Evolutionary conservation across 805 yeast species (phyloP).

Genomic region (Starmerella davenportii): DNA sequence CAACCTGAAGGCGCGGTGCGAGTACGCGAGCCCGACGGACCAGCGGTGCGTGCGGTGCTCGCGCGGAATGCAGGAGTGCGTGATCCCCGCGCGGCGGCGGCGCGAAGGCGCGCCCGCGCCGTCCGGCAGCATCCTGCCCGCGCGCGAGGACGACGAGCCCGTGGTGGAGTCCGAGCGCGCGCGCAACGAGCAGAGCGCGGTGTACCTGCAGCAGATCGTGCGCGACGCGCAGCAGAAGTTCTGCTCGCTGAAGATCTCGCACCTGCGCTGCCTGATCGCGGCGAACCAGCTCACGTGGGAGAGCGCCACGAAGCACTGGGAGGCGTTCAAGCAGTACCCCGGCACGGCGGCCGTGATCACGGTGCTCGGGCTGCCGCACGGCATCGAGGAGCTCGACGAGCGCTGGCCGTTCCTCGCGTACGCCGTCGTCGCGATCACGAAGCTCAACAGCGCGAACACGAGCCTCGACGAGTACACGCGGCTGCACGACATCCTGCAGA

Average conservation of each 20-base stretch:
- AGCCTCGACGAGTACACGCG: neutral
- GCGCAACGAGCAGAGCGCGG: constrained; percentile 9
- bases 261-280: constrained; percentile 10
- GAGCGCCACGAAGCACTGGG: constrained; percentile 8
- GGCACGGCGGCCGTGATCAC: constrained; percentile 5
- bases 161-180: neutral
- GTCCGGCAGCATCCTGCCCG: neutral
- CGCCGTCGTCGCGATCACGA: constrained; percentile 12
- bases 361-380: constrained; percentile 3
- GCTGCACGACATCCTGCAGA: neutral
- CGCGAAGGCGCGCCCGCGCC: neutral
- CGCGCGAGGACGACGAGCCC: neutral
- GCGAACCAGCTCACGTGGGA: constrained; percentile 8
- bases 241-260: constrained; percentile 6
- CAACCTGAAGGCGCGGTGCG: constrained; percentile 19
- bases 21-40: constrained; percentile 17
- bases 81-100: constrained; percentile 5
- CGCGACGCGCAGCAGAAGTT: constrained; percentile 14
- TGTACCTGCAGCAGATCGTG: constrained; percentile 12
- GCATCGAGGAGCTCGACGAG: constrained; percentile 9
- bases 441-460: neutral
- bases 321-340: constrained; percentile 2
- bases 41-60: constrained; percentile 17
- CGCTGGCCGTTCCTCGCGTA: constrained; percentile 13
- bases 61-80: constrained; percentile 11